Percentiles rank a stretch among this genome's conserved stretches.
phyloP scores from a whole-genome alignment of 306 rosid species.

The Medicago truncatula region DNA sequence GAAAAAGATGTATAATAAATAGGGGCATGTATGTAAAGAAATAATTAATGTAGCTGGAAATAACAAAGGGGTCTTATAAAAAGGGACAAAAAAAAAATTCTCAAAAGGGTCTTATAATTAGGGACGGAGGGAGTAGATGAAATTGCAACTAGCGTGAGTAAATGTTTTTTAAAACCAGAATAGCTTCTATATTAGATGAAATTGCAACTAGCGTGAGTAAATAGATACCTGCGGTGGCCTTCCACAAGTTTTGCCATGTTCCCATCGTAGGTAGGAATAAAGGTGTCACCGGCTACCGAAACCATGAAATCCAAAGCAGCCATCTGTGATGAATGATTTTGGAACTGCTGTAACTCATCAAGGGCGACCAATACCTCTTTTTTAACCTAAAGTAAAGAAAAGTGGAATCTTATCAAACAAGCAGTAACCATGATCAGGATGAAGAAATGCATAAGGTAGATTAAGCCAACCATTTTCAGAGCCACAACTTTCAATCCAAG shows the following conservation, averaged over 20 bases:
- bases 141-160: too few relatives aligned
- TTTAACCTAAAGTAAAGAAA: constrained; percentile 60
- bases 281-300: constrained; percentile 86
- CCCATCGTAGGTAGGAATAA: constrained; percentile 91
- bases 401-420: not conserved
- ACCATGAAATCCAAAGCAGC: constrained; percentile 98
- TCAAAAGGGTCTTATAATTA: too few relatives aligned
- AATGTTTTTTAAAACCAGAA: constrained; percentile 1
- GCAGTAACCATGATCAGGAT: not conserved
- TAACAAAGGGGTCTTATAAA: too few relatives aligned
- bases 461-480: constrained; percentile 8
- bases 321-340: constrained; percentile 97
- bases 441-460: constrained; percentile 7
- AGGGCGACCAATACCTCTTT: constrained; percentile 76
- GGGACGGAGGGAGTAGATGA: too few relatives aligned
- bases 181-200: constrained; percentile 21
- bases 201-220: constrained; percentile 15
- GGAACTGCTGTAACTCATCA: constrained; percentile 82
- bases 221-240: constrained; percentile 89
- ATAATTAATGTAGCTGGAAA: too few relatives aligned
- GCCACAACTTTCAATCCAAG: constrained; percentile 11
- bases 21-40: too few relatives aligned
- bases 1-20: too few relatives aligned
- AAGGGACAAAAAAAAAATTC: too few relatives aligned
- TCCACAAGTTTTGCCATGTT: constrained; percentile 99